phyloP scores from a whole-genome alignment of 140 eudicot genomes.

The Flaveria floridana region DNA sequence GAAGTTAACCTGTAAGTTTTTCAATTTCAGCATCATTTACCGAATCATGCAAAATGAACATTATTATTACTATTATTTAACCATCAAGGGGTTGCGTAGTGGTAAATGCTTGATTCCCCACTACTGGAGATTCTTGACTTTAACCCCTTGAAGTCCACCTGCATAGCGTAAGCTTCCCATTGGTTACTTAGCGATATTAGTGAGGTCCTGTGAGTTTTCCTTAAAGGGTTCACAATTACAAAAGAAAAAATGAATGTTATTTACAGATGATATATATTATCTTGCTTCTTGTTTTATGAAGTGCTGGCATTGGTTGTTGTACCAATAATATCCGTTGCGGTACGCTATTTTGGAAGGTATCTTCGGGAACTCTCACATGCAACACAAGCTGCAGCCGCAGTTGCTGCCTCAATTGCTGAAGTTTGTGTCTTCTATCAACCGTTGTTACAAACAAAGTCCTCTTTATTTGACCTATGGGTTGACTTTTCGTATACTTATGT shows the following conservation, averaged over 20 bases:
- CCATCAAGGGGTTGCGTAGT: too few species aligned
- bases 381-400: slow-evolving; percentile 94
- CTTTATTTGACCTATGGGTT: neutral
- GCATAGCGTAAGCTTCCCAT: too few species aligned
- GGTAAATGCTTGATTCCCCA: too few species aligned
- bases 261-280: neutral
- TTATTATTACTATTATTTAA: too few species aligned
- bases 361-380: slow-evolving; percentile 83
- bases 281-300: slow-evolving; percentile 29
- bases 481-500: slow-evolving; percentile 19
- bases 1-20: slow-evolving; percentile 70
- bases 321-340: slow-evolving; percentile 70
- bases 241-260: neutral
- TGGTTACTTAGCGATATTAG: too few species aligned
- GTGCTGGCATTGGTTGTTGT: slow-evolving; percentile 82
- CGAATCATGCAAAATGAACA: neutral
- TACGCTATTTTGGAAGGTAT: slow-evolving; percentile 76
- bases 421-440: slow-evolving; percentile 35
- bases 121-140: too few species aligned
- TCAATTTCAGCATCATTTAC: neutral
- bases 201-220: too few species aligned
- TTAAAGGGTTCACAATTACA: too few species aligned
- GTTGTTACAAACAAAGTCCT: neutral
- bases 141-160: too few species aligned
- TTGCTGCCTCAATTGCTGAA: slow-evolving; percentile 92